Base-by-base conservation (phyloP, 257 asterid species). In the Galeopsis tetrahit region DNA sequence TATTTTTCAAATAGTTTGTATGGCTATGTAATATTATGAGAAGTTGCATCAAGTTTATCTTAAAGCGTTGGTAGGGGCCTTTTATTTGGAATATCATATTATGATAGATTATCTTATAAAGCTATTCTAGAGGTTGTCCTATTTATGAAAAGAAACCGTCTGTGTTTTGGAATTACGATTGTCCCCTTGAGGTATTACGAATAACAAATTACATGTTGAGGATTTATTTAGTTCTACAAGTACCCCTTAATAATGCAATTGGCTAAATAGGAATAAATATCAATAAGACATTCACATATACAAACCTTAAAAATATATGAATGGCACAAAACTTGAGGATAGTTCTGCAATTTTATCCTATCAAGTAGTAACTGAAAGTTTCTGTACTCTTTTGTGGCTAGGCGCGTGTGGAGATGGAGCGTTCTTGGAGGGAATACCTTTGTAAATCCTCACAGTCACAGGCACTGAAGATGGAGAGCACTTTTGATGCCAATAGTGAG, bases 401-500 rank as follows among this genome's bases (percentile, higher is more conserved):
- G 99, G 70, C 83, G 74, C 97, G 99, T 40, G 96, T 94, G 56
- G 95, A 91, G 78, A 83, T 83, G 87, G 99, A 94, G 83, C 80
- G 83, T 68, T 81, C 72, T 61, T 81, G 90, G 76, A 85, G 99
- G 84, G 99, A 91, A 34, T 87, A 71, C 69, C 89, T 90, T 49
- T 85, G 97, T 84, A 87, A 90, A 77, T 88, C 96, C 55, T 84
- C 97, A 42, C 96, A 88, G 79, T 84, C 97, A 38, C 96, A 88
- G 79, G 85, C 95, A 46, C 74, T 94, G 81, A 94, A 91, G 86
- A 94, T 94, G 99, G 99, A 91, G 83, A 88, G 93, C 85, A 82
- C 90, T 62, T 94, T 91, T 66, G 99, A 94, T 84, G 91, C 98
- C 55, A 80, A 82, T 60, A 87, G 87, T 79, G 99, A 94, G 90